Percentiles rank a stretch among this genome's conserved stretches.
Conservation (phyloP, 2,329 filamentous ascomycete species). For the Hypoxylon sp. region DNA sequence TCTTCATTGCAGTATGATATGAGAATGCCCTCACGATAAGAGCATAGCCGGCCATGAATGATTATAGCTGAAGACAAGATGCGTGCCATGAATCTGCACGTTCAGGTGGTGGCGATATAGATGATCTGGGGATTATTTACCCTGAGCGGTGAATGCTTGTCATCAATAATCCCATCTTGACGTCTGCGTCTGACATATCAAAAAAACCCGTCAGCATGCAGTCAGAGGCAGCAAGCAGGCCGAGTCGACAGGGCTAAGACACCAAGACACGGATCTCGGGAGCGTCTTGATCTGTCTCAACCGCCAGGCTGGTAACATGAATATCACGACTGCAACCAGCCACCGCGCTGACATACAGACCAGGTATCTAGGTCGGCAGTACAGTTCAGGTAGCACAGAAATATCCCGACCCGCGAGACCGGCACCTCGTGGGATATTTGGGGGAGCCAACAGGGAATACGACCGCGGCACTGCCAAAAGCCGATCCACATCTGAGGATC, state of each 20-base stretch:
- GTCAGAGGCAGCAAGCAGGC: conserved; percentile 25
- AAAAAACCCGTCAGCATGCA: conserved; percentile 11
- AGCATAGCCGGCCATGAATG: conserved; percentile 14
- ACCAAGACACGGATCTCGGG: conserved; percentile 18
- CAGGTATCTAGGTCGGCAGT: too few relatives aligned
- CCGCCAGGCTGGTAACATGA: conserved; percentile 14
- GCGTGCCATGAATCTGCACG: conserved; percentile 9
- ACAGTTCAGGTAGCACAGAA: too few relatives aligned
- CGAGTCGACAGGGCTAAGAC: background rate
- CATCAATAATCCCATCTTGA: conserved; percentile 31
- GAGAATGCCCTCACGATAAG: conserved; percentile 3
- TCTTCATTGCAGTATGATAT: conserved; percentile 17
- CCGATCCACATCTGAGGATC: background rate
- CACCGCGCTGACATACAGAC: conserved; percentile 15
- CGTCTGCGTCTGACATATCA: conserved; percentile 26
- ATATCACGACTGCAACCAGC: conserved; percentile 13
- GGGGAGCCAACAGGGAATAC: conserved; percentile 12
- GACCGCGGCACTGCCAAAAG: conserved; percentile 18
- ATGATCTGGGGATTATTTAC: conserved; percentile 28
- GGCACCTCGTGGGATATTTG: conserved; percentile 18
- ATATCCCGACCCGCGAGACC: conserved; percentile 22
- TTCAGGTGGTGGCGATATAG: conserved; percentile 36
- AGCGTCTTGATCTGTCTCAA: conserved; percentile 18
- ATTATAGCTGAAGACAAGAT: conserved; percentile 31
- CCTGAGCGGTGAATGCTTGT: conserved; percentile 32